A percentile compares a stretch with the other conserved stretches of the same genome.
phyloP scores from a whole-genome alignment of 1,284 basidiomycete genomes.

The Prillingera fragicola region DNA sequence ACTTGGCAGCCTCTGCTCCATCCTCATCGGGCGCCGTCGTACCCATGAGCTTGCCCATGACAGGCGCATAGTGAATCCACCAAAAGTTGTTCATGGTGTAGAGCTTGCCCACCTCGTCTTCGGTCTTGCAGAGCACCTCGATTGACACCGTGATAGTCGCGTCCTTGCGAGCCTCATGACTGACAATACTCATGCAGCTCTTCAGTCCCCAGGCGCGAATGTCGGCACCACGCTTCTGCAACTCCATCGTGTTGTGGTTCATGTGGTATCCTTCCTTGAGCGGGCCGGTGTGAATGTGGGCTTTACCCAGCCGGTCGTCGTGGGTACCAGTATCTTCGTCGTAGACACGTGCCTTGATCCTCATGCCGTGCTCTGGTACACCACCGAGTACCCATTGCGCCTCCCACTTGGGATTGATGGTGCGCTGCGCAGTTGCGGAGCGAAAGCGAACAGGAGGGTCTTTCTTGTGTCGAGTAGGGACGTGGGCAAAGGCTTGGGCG shows the following conservation, averaged over 20 bases:
- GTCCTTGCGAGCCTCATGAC: constrained; percentile 1
- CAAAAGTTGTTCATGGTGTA: constrained; percentile 51
- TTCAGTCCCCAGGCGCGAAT: constrained; percentile 30
- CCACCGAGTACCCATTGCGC: constrained; percentile 51
- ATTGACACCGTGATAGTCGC: constrained; percentile 32
- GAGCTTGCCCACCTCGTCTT: constrained; percentile 44
- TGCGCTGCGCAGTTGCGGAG: constrained; percentile 46
- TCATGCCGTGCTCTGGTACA: constrained; percentile 48
- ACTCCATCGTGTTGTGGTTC: too few relatives aligned
- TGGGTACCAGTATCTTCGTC: constrained; percentile 52
- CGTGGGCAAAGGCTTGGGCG: constrained; percentile 33
- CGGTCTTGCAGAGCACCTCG: constrained; percentile 47
- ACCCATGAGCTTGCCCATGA: constrained; percentile 39
- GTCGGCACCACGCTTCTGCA: constrained; percentile 45
- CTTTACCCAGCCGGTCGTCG: constrained; percentile 52
- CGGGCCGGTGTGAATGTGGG: constrained; percentile 27
- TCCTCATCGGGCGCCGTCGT: constrained; percentile 27
- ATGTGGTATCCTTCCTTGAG: constrained; percentile 25
- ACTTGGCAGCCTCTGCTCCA: constrained; percentile 19
- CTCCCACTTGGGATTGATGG: constrained; percentile 49
- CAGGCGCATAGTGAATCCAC: constrained; percentile 41
- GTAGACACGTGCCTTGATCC: constrained; percentile 43
- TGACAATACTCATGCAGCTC: not conserved
- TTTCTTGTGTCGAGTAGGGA: constrained; percentile 26
- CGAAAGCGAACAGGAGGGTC: constrained; percentile 48